Evolutionary conservation across 139 green algal species (phyloP), one percentile per base, ranked within the genome.

Genomic region (Microglena sp.): DNA sequence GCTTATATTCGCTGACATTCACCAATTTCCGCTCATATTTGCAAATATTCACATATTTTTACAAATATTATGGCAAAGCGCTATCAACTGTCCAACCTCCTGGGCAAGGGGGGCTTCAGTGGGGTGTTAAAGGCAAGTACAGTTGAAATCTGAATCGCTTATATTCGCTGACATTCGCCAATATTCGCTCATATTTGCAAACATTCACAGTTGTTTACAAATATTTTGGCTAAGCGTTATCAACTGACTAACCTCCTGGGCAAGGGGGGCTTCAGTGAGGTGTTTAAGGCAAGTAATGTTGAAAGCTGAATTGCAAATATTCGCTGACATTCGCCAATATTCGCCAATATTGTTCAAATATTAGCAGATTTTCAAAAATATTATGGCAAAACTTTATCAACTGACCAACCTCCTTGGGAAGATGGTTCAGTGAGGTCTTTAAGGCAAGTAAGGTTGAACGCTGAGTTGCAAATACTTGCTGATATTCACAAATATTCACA

Each of bases 371-470:
- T 53, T 24, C 18, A 53, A 18, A 53, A 53, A n/a, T 50, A 18
- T 50, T n/a, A 43, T 15, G 11, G 40, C 85, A 35, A 32, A 77
- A 21, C 83, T 89, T 35, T 97, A 96, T 70, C n/a, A n/a, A n/a
- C 40, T 50, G 40, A n/a, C 40, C 40, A 50, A 11, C 40, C 40
- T 50, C 24, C 82, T 98, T 30, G 92, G 92, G 27, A 89, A 91
- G 72, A 92, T 92, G 4, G 92, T 98, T 98, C 69, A 87, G 71
- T 21, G 92, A 98, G 75, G 92, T 98, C 4, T 95, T 85, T 74
- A 81, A 80, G 64, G 68, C 76, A 29, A 31, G 60, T 5, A 34
- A 43, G 6, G n/a, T 8, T 62, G 4, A 36, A 18, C 11, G 11
- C 15, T 50, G 40, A 18, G 18, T n/a, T 6, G 18, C 44, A 89